Evolutionary conservation across 352 stramenopile species (phyloP), one percentile per base, ranked within the genome.

Genomic region (Phytophthora boehmeriae): DNA sequence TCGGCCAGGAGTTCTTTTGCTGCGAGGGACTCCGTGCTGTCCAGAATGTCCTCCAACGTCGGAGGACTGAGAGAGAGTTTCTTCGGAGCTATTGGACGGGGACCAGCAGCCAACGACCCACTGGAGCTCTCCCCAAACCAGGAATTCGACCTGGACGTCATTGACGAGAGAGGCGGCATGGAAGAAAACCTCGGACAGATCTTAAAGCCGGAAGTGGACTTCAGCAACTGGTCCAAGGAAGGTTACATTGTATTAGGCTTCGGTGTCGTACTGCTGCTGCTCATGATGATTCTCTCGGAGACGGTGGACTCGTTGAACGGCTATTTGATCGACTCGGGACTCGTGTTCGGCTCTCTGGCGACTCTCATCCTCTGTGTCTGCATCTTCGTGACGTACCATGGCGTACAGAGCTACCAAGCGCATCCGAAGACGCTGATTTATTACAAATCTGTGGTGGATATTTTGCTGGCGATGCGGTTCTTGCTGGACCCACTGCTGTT

Each of bases 351-450:
- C 30, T 90, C 86, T 16, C 53, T 94, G 3, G 66, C 90, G 39
- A 94, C 86, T 4, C 66, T 94, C n/a, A 58, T 89, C 2, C 66
- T 90, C 8, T 89, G 83, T 34, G 60, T 66, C 1, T 75, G 89
- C 61, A 84, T 95, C 53, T 84, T 93, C 32, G 63, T 93, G 48
- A 90, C 85, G 47, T 95, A 89, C 59, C 74, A 90, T 52, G 81
- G 81, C 42, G 79, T 93, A 16, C 83, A 95, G 55, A 66, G 74
- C 19, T 94, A 85, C 70, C 84, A 92, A 45, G 68, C 66, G 8
- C 86, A 95, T 28, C 86, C 86, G 1, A 95, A 95, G 45, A 85
- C 86, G 38, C 60, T 95, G n/a, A 89, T 95, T 49, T 76, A 89
- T 34, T 93, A 91, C 79, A 92, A 92, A 56, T 91, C 79, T 35